Conservation (phyloP, 257 asterid genomes). For the Fraxinus americana region DNA sequence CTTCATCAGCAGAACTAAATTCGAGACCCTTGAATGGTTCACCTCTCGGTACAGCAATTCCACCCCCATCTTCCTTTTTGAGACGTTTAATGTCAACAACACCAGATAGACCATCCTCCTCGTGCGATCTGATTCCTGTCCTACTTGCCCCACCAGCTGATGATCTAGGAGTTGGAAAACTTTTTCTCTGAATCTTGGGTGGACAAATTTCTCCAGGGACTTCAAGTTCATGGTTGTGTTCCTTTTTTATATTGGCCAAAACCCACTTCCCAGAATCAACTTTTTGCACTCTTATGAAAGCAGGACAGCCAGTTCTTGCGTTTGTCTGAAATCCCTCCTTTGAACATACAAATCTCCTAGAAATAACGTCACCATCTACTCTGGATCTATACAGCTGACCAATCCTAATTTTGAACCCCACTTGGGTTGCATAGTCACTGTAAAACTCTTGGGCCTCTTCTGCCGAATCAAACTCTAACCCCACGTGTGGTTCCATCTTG, state of each 20-base stretch:
- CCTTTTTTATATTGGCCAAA: conserved; percentile 74
- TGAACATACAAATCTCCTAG: conserved; percentile 87
- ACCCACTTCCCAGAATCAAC: conserved; percentile 90
- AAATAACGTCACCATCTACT: conserved; percentile 80
- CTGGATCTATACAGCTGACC: conserved; percentile 94
- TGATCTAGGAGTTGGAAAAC: conserved; percentile 60
- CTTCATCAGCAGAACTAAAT: conserved; percentile 72
- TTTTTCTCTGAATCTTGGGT: conserved; percentile 61
- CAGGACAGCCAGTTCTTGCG: conserved; percentile 89
- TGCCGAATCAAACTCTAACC: conserved; percentile 80
- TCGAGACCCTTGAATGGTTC: conserved; percentile 88
- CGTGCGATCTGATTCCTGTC: conserved; percentile 88
- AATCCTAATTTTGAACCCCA: conserved; percentile 84
- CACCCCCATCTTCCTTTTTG: conserved; percentile 60
- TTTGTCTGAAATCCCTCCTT: conserved; percentile 93
- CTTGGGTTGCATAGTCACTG: conserved; percentile 62
- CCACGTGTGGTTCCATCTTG: conserved; percentile 65
- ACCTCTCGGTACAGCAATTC: conserved; percentile 47
- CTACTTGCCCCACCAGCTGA: conserved; percentile 72
- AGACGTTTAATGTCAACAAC: conserved; percentile 64
- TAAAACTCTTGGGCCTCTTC: conserved; percentile 92
- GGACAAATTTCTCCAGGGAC: conserved; percentile 64
- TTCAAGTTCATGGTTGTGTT: conserved; percentile 83
- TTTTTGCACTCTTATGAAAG: conserved; percentile 85
- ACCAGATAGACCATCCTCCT: conserved; percentile 66